Percentiles rank a stretch among this genome's conserved stretches.
Evolutionary conservation across 257 asterid genomes (phyloP).

Genomic region (Jacaranda copaia): DNA sequence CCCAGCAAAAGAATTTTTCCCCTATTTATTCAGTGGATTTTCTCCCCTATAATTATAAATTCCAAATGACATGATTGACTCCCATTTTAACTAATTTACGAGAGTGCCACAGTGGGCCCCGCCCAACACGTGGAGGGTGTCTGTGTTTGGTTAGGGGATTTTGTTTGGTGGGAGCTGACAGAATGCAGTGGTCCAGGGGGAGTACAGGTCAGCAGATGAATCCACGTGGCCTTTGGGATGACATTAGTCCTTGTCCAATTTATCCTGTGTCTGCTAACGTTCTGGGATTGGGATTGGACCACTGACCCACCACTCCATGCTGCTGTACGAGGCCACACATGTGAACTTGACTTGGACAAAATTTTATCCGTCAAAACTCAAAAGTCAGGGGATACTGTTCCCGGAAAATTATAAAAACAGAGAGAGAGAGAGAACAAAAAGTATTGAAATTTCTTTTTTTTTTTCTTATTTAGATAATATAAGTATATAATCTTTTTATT

Average conservation of each 20-base stretch:
- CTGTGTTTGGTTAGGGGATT: not conserved
- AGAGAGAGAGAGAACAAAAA: too few relatives aligned
- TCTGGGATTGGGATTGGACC: constrained; percentile 14
- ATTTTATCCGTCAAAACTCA: not conserved
- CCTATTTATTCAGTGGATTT: not conserved
- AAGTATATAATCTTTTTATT: too few relatives aligned
- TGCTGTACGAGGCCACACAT: not conserved
- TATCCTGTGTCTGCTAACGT: constrained; percentile 30
- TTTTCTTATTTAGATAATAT: too few relatives aligned
- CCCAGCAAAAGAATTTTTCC: constrained; percentile 43
- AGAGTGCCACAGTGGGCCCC: constrained; percentile 38
- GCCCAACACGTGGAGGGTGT: constrained; percentile 38
- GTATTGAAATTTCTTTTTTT: too few relatives aligned
- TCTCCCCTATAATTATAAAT: not conserved
- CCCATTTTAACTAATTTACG: constrained; percentile 19
- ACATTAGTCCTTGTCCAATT: constrained; percentile 36
- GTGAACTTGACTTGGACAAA: constrained; percentile 20
- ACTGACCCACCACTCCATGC: not conserved
- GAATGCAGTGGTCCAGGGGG: constrained; percentile 43
- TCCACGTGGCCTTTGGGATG: constrained; percentile 39
- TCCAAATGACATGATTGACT: constrained; percentile 25
- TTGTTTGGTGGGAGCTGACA: not conserved
- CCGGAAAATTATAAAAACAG: too few relatives aligned
- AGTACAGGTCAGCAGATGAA: constrained; percentile 39
- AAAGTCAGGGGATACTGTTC: not conserved